Evolutionary conservation across 805 yeast species (phyloP).

Genomic region (Candida boleticola): DNA sequence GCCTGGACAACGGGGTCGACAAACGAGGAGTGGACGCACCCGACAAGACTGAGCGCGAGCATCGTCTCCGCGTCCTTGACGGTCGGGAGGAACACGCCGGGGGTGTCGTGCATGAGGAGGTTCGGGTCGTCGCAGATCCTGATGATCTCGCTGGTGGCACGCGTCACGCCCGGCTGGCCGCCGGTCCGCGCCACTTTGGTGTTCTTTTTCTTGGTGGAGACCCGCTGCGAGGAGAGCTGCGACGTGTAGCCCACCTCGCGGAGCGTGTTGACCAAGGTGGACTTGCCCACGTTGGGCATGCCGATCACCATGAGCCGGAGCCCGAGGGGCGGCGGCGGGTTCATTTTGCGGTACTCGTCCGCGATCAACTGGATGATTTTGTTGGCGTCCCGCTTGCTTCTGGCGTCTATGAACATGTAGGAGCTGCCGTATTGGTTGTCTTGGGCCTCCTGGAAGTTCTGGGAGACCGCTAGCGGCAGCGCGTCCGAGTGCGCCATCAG

Average conservation of each 20-base stretch:
- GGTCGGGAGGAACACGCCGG: constrained; percentile 86
- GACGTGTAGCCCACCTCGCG: constrained; percentile 43
- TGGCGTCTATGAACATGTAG: constrained; percentile 55
- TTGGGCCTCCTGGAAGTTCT: too few relatives aligned
- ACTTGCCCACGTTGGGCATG: constrained; percentile 98
- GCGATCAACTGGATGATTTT: constrained; percentile 50
- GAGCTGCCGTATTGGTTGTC: constrained; percentile 18
- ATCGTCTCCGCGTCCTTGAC: constrained; percentile 64
- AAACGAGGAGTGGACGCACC: constrained; percentile 66
- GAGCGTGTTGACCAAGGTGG: constrained; percentile 76
- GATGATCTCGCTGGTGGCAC: constrained; percentile 73
- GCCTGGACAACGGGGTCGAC: constrained; percentile 85
- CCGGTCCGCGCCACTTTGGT: constrained; percentile 82
- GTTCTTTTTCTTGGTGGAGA: constrained; percentile 29
- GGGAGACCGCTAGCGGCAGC: background rate
- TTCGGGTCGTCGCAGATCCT: constrained; percentile 59
- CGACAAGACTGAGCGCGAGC: constrained; percentile 70
- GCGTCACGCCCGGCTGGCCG: constrained; percentile 86
- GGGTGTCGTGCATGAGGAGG: constrained; percentile 79
- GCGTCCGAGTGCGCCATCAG: background rate
- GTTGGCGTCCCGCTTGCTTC: constrained; percentile 48
- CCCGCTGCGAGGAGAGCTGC: constrained; percentile 14
- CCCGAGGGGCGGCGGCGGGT: constrained; percentile 83
- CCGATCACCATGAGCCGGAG: constrained; percentile 76
- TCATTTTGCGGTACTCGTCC: constrained; percentile 42